Percentiles rank a stretch among this genome's conserved stretches.
phyloP scores from a whole-genome alignment of 2,329 filamentous ascomycete species.

The Keithomyces neogunnii region DNA sequence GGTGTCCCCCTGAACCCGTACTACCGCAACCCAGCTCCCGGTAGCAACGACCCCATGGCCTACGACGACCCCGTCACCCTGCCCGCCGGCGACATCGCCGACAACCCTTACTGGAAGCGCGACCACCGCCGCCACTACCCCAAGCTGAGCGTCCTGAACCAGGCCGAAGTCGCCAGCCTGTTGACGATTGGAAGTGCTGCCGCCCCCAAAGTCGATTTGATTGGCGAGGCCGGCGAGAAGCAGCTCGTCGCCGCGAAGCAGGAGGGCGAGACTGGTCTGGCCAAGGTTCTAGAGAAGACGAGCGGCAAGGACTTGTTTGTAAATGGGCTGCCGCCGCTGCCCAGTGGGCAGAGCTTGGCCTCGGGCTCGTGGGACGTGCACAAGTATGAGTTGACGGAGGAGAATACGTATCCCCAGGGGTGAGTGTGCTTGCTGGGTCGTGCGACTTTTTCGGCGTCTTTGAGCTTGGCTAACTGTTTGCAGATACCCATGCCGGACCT shows the following conservation, averaged over 20 bases:
- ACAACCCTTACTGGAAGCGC: constrained; percentile 68
- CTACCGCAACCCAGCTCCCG: constrained; percentile 71
- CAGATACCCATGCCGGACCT: constrained; percentile 58
- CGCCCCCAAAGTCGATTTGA: constrained; percentile 72
- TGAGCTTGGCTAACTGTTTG: constrained; percentile 19
- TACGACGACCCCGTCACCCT: constrained; percentile 48
- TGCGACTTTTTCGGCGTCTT: neutral
- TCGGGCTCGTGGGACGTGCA: constrained; percentile 55
- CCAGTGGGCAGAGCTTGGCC: constrained; percentile 55
- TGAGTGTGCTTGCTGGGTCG: constrained; percentile 34
- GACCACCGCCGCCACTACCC: constrained; percentile 80
- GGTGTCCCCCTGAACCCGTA: constrained; percentile 89
- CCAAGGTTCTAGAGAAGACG: constrained; percentile 57
- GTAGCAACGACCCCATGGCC: constrained; percentile 29
- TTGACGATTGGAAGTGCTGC: constrained; percentile 77
- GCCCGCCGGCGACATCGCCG: constrained; percentile 36
- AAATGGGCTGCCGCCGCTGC: constrained; percentile 78
- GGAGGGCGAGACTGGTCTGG: constrained; percentile 65
- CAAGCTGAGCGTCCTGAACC: constrained; percentile 66
- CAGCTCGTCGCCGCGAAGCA: constrained; percentile 66
- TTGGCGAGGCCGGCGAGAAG: constrained; percentile 54
- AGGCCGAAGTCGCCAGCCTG: constrained; percentile 78
- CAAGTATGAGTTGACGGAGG: constrained; percentile 54
- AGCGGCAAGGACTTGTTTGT: constrained; percentile 54
- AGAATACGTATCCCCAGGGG: constrained; percentile 64